Evolutionary conservation across 2,329 filamentous ascomycete species (phyloP).

Genomic region (Penicillium sumatraense): DNA sequence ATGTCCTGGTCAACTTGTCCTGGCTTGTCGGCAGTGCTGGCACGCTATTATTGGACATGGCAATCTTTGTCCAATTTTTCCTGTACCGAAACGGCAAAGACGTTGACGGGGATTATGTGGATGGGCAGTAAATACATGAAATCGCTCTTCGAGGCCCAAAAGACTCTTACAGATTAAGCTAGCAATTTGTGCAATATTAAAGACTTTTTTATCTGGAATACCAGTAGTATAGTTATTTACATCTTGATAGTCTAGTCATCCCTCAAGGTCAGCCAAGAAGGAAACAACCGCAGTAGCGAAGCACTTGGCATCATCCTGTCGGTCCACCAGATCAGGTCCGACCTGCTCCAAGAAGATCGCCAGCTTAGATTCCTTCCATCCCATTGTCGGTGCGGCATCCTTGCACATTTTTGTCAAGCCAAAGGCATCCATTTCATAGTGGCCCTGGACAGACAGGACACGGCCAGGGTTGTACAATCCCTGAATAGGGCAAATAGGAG

Average conservation of each 20-base stretch:
- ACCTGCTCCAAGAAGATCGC: slow-evolving; percentile 29
- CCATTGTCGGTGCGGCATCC: slow-evolving; percentile 25
- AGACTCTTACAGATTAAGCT: too few species aligned
- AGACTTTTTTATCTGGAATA: too few species aligned
- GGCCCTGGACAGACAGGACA: slow-evolving; percentile 28
- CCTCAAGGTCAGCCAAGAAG: slow-evolving; percentile 25
- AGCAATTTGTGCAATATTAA: too few species aligned
- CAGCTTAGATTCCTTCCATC: slow-evolving; percentile 30
- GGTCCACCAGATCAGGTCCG: slow-evolving; percentile 23
- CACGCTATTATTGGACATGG: slow-evolving; percentile 81
- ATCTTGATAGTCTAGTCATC: slow-evolving; percentile 17
- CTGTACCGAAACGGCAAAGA: slow-evolving; percentile 64
- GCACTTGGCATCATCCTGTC: slow-evolving; percentile 26
- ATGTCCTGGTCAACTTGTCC: slow-evolving; percentile 86
- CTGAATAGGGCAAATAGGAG: slow-evolving; percentile 29
- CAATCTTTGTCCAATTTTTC: slow-evolving; percentile 91
- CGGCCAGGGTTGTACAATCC: slow-evolving; percentile 28
- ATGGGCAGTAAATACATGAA: neutral
- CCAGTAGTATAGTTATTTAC: too few species aligned
- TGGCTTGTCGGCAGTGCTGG: slow-evolving; percentile 91
- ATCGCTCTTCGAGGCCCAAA: neutral
- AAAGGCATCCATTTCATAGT: slow-evolving; percentile 32
- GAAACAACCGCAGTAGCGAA: slow-evolving; percentile 31
- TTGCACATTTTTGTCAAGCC: slow-evolving; percentile 29
- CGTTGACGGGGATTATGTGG: slow-evolving; percentile 20